These are phyloP conservation scores for Cladosporium phlei DNA, from an alignment of 2,329 filamentous ascomycete genomes.

Conservation along the genomic window DNA sequence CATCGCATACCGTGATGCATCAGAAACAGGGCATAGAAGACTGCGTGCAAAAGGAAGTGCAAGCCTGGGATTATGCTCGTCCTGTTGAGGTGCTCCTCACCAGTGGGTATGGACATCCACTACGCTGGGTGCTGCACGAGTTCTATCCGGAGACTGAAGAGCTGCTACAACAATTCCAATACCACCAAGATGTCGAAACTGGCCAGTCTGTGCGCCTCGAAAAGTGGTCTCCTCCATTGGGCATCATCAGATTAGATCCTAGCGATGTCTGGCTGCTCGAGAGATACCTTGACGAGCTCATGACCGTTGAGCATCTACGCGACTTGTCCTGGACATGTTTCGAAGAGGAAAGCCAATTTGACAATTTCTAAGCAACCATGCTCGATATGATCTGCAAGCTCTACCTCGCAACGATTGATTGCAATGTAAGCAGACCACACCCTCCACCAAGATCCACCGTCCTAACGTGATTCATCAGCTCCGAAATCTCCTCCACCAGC, in stretches of 20 bases:
- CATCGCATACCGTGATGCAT: conserved; percentile 35
- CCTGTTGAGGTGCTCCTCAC: conserved; percentile 39
- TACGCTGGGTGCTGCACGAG: conserved; percentile 43
- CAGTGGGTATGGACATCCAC: conserved; percentile 38
- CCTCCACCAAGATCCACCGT: neutral
- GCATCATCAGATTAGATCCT: conserved; percentile 40
- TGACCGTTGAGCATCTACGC: conserved; percentile 36
- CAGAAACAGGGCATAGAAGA: conserved; percentile 39
- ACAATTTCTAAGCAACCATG: conserved; percentile 39
- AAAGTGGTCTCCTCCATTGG: conserved; percentile 43
- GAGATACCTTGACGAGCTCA: conserved; percentile 40
- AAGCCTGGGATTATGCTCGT: conserved; percentile 30
- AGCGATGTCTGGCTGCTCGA: conserved; percentile 43
- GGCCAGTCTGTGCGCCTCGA: conserved; percentile 22
- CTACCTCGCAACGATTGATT: conserved; percentile 22
- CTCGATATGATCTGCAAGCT: conserved; percentile 37
- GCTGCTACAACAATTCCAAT: conserved; percentile 40
- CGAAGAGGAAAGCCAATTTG: conserved; percentile 37
- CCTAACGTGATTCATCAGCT: conserved; percentile 20
- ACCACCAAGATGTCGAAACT: conserved; percentile 33
- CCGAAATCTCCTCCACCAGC: conserved; percentile 37
- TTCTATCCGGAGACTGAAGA: conserved; percentile 40
- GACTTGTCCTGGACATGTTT: conserved; percentile 41
- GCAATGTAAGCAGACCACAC: conserved; percentile 32
- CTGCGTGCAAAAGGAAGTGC: conserved; percentile 34